Percentiles rank a stretch among this genome's conserved stretches.
Evolutionary conservation across 2,329 filamentous ascomycete genomes (phyloP).

Genomic region (Cylindrodendrum hubeiense): DNA sequence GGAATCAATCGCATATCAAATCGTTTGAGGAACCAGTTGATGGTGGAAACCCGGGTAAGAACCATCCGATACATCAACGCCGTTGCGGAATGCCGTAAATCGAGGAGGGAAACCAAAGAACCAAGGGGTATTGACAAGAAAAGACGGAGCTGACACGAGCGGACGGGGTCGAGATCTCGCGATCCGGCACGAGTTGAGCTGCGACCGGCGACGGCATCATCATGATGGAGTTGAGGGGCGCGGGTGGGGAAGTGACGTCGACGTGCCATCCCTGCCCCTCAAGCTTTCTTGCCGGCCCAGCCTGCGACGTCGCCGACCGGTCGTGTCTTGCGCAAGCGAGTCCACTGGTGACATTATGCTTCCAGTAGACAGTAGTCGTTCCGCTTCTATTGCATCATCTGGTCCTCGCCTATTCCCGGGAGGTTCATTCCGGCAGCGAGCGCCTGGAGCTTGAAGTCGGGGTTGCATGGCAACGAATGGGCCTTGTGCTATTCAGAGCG

Average conservation of each 20-base stretch:
- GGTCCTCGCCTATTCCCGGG: slow-evolving; percentile 61
- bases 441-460: slow-evolving; percentile 71
- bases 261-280: background rate
- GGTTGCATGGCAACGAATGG: slow-evolving; percentile 90
- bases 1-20: slow-evolving; percentile 29
- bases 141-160: slow-evolving; percentile 27
- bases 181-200: slow-evolving; percentile 31
- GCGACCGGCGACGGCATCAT: background rate
- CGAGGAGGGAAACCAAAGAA: slow-evolving; percentile 19
- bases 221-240: slow-evolving; percentile 8
- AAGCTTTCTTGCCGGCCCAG: slow-evolving; percentile 6
- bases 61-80: slow-evolving; percentile 32
- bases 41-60: slow-evolving; percentile 18
- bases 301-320: background rate
- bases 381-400: slow-evolving; percentile 49
- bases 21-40: slow-evolving; percentile 24
- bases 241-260: background rate
- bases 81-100: slow-evolving; percentile 35
- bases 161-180: slow-evolving; percentile 23
- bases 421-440: slow-evolving; percentile 59
- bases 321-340: slow-evolving; percentile 12
- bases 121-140: slow-evolving; percentile 35
- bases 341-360: slow-evolving; percentile 1
- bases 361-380: background rate
- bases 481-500: slow-evolving; percentile 71